Base-by-base conservation (phyloP, 2,329 filamentous ascomycete genomes). In the Xylaria sp. region DNA sequence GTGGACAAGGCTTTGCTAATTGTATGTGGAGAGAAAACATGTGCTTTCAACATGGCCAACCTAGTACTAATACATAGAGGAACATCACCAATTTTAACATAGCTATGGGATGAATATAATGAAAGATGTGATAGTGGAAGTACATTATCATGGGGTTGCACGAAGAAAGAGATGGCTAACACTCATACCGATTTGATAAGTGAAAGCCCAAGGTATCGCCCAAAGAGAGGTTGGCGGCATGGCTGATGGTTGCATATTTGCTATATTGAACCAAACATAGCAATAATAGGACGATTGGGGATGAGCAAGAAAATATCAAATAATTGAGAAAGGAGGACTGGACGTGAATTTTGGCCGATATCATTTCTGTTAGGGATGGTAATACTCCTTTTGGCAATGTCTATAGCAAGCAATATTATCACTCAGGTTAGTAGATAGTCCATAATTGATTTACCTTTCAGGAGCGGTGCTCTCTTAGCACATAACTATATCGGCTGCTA, bases 21-120 rank as follows among this genome's bases (percentile, higher is more conserved):
- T 50, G 50, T 55, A 35, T 42, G 42, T 40, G 55, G 29, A 51
- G 27, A 21, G 16, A 35, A 35, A 60, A 21, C 48, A 51, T 57
- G 48, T 42, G 58, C 55, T 47, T 47, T 48, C 35, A 50, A 71
- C 54, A 69, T 67, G 37, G 60, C 21, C 9, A 37, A 5, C n/a
- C 44, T 27, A n/a, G 37, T 47, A 60, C 35, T 40, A 21, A 48
- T 72, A 66, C 69, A 75, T 65, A 65, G 23, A 29, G 37, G 37
- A 65, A 64, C 67, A 73, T 68, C 21, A 35, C 27, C 21, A 47
- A 2, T 5, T 27, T 47, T 32, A 62, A 62, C 53, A 54, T 62
- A 21, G 2, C 54, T 13, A 37, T 50, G 51, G 16, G 35, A 35
- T 18, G 2, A 25, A 51, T 47, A 61, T 8, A 27, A 62, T 40